These are phyloP conservation scores for Euptelea pleiosperma DNA, from an alignment of 164 flowering plant genomes.

Conservation along the genomic window DNA sequence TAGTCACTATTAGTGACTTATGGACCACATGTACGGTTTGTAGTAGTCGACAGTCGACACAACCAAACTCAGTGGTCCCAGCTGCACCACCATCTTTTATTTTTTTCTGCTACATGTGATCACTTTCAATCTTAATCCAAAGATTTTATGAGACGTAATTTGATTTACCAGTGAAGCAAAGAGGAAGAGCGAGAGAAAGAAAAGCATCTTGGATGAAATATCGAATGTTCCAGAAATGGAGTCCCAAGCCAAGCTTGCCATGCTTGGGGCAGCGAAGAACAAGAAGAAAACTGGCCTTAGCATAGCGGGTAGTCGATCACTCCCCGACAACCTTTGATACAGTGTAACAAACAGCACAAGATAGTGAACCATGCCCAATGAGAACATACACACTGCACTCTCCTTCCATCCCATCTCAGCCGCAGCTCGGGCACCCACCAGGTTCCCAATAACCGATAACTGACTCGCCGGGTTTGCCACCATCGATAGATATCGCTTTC, in stretches of 20 bases:
- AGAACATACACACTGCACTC: conserved; percentile 28
- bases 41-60: no score
- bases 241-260: conserved; percentile 34
- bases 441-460: conserved; percentile 30
- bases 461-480: conserved; percentile 35
- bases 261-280: conserved; percentile 31
- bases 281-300: conserved; percentile 27
- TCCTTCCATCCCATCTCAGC: conserved; percentile 36
- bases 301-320: conserved; percentile 19
- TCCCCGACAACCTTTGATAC: conserved; percentile 22
- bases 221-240: conserved; percentile 31
- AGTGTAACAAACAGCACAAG: conserved; percentile 33
- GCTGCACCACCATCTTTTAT: no score
- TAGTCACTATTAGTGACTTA: no score
- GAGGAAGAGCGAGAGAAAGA: conserved; percentile 31
- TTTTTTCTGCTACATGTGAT: no score
- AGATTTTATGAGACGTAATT: no score
- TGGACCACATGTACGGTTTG: no score
- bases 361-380: conserved; percentile 30
- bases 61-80: no score
- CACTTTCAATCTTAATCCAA: no score
- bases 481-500: conserved; percentile 26
- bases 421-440: conserved; percentile 26
- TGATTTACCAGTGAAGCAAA: conserved; percentile 28
- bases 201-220: conserved; percentile 26